Evolutionary conservation across 345 rosid species (phyloP).

Genomic region (Populus deltoides): DNA sequence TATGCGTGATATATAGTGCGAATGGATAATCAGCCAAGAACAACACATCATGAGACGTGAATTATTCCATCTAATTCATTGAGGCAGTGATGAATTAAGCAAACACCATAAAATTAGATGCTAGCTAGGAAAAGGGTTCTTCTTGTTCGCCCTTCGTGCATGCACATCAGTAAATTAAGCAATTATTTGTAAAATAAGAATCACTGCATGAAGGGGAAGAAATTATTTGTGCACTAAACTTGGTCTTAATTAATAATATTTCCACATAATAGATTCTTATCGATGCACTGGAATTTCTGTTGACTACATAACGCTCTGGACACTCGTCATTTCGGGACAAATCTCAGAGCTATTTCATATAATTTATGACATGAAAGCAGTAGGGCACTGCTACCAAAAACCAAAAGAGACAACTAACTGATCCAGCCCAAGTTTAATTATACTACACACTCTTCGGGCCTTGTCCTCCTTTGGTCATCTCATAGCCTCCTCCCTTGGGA

Average conservation of each 20-base stretch:
- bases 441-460: constrained; percentile 28
- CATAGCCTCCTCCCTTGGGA: constrained; percentile 30
- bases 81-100: no score
- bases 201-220: background rate
- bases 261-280: background rate
- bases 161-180: no score
- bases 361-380: constrained; percentile 13
- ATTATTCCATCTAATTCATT: no score
- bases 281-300: background rate
- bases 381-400: constrained; percentile 15
- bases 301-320: background rate
- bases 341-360: background rate
- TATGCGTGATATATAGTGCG: background rate
- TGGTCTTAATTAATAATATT: background rate
- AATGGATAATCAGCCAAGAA: no score
- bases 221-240: background rate
- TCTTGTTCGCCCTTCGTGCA: no score
- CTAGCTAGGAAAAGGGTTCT: no score
- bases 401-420: background rate
- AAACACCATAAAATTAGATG: no score
- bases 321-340: constrained; percentile 1
- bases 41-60: no score
- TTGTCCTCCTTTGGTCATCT: constrained; percentile 47
- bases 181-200: background rate
- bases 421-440: background rate